Evolutionary conservation across 2,329 filamentous ascomycete genomes (phyloP).

Genomic region (Aspergillus persii): DNA sequence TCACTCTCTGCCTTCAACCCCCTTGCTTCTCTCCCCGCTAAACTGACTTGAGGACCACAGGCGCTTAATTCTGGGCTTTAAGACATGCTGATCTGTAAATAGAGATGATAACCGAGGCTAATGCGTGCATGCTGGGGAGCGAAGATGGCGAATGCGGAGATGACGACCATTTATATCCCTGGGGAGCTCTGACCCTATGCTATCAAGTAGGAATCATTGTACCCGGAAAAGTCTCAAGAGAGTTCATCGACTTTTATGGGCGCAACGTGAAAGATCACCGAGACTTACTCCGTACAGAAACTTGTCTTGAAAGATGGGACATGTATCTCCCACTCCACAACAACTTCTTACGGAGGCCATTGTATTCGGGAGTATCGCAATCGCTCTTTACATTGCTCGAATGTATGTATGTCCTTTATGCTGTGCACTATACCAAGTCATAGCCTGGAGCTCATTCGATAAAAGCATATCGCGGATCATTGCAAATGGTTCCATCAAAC

Average conservation of each 20-base stretch:
- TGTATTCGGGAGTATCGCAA: constrained; percentile 30
- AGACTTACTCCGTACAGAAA: too few species aligned
- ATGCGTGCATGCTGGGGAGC: neutral
- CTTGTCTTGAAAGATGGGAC: constrained; percentile 23
- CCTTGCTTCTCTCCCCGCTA: constrained; percentile 5
- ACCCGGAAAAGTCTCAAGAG: neutral
- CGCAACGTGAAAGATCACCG: too few species aligned
- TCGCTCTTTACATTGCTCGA: constrained; percentile 28
- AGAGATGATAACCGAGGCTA: neutral
- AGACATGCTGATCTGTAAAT: neutral
- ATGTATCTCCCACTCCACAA: constrained; percentile 28
- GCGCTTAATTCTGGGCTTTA: neutral
- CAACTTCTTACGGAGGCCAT: constrained; percentile 29
- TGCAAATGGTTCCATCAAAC: constrained; percentile 2
- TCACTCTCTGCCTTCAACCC: neutral
- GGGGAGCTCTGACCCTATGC: neutral
- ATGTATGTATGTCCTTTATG: constrained; percentile 29
- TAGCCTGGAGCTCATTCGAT: neutral
- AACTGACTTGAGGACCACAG: neutral
- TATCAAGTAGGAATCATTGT: neutral
- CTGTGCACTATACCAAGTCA: neutral
- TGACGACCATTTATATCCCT: neutral
- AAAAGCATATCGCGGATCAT: constrained; percentile 3
- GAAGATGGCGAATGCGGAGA: neutral
- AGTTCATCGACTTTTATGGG: neutral